Evolutionary conservation across 148 eudicot genomes (phyloP).

Genomic region (Amaranthus cruentus): DNA sequence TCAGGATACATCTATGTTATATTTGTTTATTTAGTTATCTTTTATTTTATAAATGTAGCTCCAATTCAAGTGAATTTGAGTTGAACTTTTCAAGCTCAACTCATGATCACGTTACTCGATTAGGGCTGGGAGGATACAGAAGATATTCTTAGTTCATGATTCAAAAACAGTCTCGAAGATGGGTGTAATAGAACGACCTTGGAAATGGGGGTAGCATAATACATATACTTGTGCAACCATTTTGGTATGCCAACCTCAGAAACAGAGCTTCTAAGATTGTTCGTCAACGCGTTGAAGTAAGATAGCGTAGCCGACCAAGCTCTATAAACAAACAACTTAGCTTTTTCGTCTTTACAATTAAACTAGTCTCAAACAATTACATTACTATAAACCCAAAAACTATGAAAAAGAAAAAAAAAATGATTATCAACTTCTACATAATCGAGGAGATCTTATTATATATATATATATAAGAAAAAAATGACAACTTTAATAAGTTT

Average conservation of each 20-base stretch:
- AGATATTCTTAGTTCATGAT: too few relatives aligned
- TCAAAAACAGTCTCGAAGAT: too few relatives aligned
- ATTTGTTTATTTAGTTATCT: not conserved
- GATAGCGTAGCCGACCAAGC: constrained; percentile 10
- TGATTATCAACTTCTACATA: not conserved
- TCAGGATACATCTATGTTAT: constrained; percentile 3
- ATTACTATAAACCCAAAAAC: too few relatives aligned
- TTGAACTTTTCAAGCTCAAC: too few relatives aligned
- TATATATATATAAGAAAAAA: too few relatives aligned
- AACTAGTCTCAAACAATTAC: not conserved
- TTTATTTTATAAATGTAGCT: too few relatives aligned
- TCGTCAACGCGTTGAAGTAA: constrained; percentile 8
- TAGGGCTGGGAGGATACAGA: too few relatives aligned
- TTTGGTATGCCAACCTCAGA: constrained; percentile 5
- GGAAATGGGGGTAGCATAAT: too few relatives aligned
- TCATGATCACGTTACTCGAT: too few relatives aligned
- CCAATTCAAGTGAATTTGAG: too few relatives aligned
- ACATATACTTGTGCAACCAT: not conserved
- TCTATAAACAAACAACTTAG: not conserved
- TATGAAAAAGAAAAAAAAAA: too few relatives aligned
- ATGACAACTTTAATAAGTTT: not conserved
- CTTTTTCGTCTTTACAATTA: not conserved
- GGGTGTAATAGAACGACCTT: too few relatives aligned
- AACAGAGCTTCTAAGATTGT: not conserved
- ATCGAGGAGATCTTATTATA: not conserved